Evolutionary conservation across 768 basidiomycete species (phyloP).

Genomic region (Melanogaster broomeanus): DNA sequence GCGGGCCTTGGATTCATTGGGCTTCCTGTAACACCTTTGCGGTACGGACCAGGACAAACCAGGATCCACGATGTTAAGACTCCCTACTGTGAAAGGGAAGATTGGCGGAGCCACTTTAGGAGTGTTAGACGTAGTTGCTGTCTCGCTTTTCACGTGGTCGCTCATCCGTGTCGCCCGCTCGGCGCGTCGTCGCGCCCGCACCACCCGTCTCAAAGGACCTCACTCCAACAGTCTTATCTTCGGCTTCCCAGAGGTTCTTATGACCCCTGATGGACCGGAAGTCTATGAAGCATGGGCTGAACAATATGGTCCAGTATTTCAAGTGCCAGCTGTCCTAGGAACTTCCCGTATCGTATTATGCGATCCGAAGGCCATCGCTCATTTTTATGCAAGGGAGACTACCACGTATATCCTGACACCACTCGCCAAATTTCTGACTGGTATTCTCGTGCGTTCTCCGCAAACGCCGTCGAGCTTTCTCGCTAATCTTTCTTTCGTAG

Average conservation of each 20-base stretch:
- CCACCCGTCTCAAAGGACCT: slow-evolving; percentile 47
- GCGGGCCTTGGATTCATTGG: too few species aligned
- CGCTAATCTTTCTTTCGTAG: background rate
- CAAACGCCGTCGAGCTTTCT: background rate
- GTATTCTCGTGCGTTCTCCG: slow-evolving; percentile 24
- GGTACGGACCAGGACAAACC: too few species aligned
- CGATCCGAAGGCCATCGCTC: slow-evolving; percentile 49
- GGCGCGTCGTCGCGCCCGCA: slow-evolving; percentile 9
- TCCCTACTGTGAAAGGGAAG: background rate
- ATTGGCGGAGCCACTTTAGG: background rate
- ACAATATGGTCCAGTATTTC: slow-evolving; percentile 46
- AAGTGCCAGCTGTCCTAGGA: slow-evolving; percentile 39
- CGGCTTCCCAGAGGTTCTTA: slow-evolving; percentile 36
- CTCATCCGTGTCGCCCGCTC: slow-evolving; percentile 12
- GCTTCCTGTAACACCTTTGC: too few species aligned
- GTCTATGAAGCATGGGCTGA: slow-evolving; percentile 46
- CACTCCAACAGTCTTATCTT: slow-evolving; percentile 42
- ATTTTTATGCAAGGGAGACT: slow-evolving; percentile 52
- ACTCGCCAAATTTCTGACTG: slow-evolving; percentile 37
- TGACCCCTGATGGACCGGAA: slow-evolving; percentile 30
- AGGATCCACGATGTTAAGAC: background rate
- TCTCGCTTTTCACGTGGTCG: slow-evolving; percentile 16
- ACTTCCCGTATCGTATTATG: slow-evolving; percentile 36
- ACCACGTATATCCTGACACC: slow-evolving; percentile 44
- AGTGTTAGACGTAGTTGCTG: slow-evolving; percentile 9